These are phyloP conservation scores for Rhytidiadelphus loreus DNA, from an alignment of 225 moss, liverwort and hornwort species.

Conservation along the genomic window DNA sequence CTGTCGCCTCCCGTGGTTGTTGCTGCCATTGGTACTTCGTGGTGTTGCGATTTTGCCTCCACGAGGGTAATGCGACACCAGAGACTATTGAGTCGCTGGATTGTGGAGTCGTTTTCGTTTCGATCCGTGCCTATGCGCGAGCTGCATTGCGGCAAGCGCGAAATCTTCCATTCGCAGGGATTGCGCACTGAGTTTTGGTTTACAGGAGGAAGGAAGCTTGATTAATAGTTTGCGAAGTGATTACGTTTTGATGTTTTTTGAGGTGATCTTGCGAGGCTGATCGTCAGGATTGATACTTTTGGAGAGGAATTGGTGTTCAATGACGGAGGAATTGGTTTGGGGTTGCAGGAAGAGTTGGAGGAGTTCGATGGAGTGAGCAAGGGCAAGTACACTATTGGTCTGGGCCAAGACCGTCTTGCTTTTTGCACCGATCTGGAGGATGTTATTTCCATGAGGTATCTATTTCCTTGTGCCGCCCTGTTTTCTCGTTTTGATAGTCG, in stretches of 20 bases:
- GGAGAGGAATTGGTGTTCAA: neutral
- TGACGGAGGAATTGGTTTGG: neutral
- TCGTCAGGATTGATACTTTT: neutral
- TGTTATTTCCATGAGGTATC: slow-evolving; percentile 50
- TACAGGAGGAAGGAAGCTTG: neutral
- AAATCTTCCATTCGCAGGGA: neutral
- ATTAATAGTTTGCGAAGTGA: neutral
- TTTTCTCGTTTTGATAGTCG: neutral
- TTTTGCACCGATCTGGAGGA: slow-evolving; percentile 69
- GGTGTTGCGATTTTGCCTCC: neutral
- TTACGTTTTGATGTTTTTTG: neutral
- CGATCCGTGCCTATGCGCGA: neutral
- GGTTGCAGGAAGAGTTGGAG: slow-evolving; percentile 54
- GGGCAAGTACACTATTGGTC: slow-evolving; percentile 91
- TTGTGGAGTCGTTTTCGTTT: neutral
- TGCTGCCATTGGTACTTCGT: neutral
- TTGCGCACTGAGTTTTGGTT: neutral
- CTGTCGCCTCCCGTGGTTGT: neutral
- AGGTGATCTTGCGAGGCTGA: neutral
- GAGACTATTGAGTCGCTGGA: neutral
- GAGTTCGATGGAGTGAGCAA: slow-evolving; percentile 72
- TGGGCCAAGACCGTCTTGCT: slow-evolving; percentile 76
- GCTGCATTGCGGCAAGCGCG: slow-evolving; percentile 2
- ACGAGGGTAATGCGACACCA: neutral
- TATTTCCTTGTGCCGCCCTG: neutral